Conservation (phyloP, 78 protist species). For the Speleostelium caveatum region DNA sequence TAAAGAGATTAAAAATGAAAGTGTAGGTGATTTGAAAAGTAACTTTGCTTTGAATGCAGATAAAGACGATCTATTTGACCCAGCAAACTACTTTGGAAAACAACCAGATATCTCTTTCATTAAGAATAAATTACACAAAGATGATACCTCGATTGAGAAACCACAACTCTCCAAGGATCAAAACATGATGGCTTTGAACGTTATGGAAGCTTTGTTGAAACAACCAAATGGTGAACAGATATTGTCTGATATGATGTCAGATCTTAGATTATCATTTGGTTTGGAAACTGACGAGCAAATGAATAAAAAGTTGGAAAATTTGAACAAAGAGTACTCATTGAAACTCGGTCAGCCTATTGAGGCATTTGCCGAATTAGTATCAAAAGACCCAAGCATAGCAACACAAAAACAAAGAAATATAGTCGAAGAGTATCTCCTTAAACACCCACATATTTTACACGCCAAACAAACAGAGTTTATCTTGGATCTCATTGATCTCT, state of each 20-base stretch:
- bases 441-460: slow-evolving; percentile 53
- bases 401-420: background rate
- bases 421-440: slow-evolving; percentile 12
- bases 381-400: background rate
- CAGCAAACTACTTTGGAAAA: too few species aligned
- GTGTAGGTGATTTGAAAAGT: too few species aligned
- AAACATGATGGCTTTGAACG: too few species aligned
- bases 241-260: slow-evolving; percentile 11
- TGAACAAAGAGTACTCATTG: background rate
- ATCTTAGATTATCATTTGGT: slow-evolving; percentile 18
- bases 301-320: background rate
- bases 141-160: too few species aligned
- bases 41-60: too few species aligned
- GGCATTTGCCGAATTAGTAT: slow-evolving; percentile 1
- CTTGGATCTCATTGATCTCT: slow-evolving; percentile 38
- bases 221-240: slow-evolving; percentile 11
- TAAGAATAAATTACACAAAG: too few species aligned
- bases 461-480: slow-evolving; percentile 26
- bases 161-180: too few species aligned
- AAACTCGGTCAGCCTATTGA: slow-evolving; percentile 28
- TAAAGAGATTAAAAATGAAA: too few species aligned
- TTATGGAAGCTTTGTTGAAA: slow-evolving; percentile 1
- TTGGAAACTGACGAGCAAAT: slow-evolving; percentile 16
- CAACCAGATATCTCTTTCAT: too few species aligned
- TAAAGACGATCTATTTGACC: too few species aligned